These are phyloP conservation scores for Neurospora sp. DNA, from an alignment of 495 filamentous ascomycete genomes.

Conservation along the genomic window DNA sequence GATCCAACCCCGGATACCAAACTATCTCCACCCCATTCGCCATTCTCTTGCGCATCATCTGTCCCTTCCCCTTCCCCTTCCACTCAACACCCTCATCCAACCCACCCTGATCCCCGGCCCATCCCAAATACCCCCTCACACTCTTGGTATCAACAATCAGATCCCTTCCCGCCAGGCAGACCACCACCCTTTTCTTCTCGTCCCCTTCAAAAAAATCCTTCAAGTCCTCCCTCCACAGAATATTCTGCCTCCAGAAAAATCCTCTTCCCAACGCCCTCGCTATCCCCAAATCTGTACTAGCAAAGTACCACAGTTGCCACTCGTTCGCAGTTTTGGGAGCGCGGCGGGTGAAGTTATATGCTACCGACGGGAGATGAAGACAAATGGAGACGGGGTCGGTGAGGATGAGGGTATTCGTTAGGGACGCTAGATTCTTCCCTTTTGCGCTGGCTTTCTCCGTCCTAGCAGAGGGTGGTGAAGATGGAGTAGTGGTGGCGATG, in stretches of 20 bases:
- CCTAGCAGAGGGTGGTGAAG: not conserved
- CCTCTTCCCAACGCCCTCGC: constrained; percentile 47
- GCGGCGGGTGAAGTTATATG: constrained; percentile 59
- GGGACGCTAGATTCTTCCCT: constrained; percentile 17
- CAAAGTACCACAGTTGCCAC: constrained; percentile 58
- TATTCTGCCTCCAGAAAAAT: constrained; percentile 61
- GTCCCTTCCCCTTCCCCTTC: constrained; percentile 1
- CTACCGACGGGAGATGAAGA: constrained; percentile 56
- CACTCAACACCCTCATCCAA: constrained; percentile 1
- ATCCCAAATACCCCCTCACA: constrained; percentile 47
- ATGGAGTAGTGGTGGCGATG: not conserved
- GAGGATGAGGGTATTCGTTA: constrained; percentile 41
- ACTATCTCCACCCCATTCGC: constrained; percentile 44
- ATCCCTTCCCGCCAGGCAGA: constrained; percentile 49
- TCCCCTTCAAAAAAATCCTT: not conserved
- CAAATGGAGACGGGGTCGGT: constrained; percentile 58
- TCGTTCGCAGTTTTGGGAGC: constrained; percentile 48
- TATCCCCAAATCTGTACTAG: constrained; percentile 52
- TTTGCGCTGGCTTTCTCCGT: not conserved
- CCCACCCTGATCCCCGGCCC: constrained; percentile 5
- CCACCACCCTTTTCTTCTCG: constrained; percentile 36
- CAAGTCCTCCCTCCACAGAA: constrained; percentile 58
- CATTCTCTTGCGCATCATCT: not conserved
- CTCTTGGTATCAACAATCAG: constrained; percentile 52
- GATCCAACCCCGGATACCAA: constrained; percentile 54